phyloP scores from a whole-genome alignment of 2,329 filamentous ascomycete species.

The Alternaria consortialis region DNA sequence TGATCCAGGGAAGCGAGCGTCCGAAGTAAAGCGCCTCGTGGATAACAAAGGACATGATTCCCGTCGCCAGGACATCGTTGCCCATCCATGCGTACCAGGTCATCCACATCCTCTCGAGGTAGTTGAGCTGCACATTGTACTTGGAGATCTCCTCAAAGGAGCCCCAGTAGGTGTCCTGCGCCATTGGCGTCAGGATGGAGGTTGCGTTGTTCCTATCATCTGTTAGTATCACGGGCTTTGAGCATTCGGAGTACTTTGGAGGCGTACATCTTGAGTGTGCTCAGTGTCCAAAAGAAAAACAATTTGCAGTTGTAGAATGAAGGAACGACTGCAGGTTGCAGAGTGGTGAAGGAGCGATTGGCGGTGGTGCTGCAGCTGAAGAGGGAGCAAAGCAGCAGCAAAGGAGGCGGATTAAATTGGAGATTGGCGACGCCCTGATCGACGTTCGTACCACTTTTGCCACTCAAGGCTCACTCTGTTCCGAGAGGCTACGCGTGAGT shows the following conservation, averaged over 20 bases:
- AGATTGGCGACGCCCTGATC: slow-evolving; percentile 37
- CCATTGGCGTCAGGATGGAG: slow-evolving; percentile 46
- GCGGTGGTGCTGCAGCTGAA: slow-evolving; percentile 28
- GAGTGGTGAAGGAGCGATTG: slow-evolving; percentile 16
- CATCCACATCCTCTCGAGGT: slow-evolving; percentile 88
- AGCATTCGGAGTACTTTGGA: slow-evolving; percentile 16
- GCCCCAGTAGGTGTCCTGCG: slow-evolving; percentile 69
- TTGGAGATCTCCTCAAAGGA: slow-evolving; percentile 71
- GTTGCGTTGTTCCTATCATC: slow-evolving; percentile 51
- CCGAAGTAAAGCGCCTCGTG: slow-evolving; percentile 97
- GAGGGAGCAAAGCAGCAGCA: slow-evolving; percentile 25
- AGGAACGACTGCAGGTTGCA: slow-evolving; percentile 28
- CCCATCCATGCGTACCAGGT: slow-evolving; percentile 98
- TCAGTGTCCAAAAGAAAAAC: slow-evolving; percentile 23
- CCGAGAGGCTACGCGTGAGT: slow-evolving; percentile 21
- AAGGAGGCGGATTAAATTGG: slow-evolving; percentile 44
- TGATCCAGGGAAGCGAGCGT: slow-evolving; percentile 86
- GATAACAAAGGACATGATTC: slow-evolving; percentile 96
- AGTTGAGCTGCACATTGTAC: slow-evolving; percentile 85
- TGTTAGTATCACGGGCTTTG: slow-evolving; percentile 29
- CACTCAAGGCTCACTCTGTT: slow-evolving; percentile 32
- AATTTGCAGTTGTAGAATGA: slow-evolving; percentile 10
- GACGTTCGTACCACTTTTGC: slow-evolving; percentile 40
- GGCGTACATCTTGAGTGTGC: slow-evolving; percentile 37
- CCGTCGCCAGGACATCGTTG: slow-evolving; percentile 95